Base-by-base conservation (phyloP, 208 protist species). In the Leishmania lainsoni region DNA sequence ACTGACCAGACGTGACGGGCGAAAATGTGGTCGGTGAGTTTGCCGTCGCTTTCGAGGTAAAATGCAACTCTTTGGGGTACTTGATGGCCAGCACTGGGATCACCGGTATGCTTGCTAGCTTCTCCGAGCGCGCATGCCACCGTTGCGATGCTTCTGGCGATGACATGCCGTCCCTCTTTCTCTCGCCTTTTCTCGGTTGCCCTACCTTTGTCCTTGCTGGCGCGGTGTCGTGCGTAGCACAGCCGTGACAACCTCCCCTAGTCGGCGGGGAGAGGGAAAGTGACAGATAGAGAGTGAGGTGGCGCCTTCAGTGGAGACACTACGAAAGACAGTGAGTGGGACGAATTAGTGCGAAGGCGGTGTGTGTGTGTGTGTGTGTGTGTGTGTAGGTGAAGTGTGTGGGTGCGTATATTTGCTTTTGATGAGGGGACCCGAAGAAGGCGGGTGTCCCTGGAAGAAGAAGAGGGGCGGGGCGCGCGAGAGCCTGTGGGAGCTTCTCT, bases 51-150 rank as follows among this genome's bases (percentile, higher is more conserved):
- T 65, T 58, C 76, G 76, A 71, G 51, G 63, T 58, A n/a, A n/a
- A 51, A 20, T 17, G 3, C 22, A 29, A 26, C n/a, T 39, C 49
- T 42, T 56, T 48, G 3, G 58, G 48, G 58, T 79, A 48, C 76
- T 79, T 70, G 76, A 79, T 79, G 49, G 76, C 58, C 42, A 79
- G 76, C 29, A 79, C 26, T n/a, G 76, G 76, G 63, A 79, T 71
- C 63, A 45, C 32, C 39, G 76, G 63, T 29, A 79, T 79, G 45
- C 49, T n/a, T 35, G 76, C 52, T 29, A 79, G 63, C 45, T 79
- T 79, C n/a, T 20, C 59, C 3, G 16, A 42, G 3, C 20, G 9
- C 16, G 12, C 26, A 17, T 69, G 45, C 45, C 51, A 77, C 54
- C 16, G 35, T 5, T 48, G 49, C 54, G 66, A 22, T 20, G 54